These are phyloP conservation scores for Phalaenopsis aphrodite DNA, from an alignment of 106 monocot species.

Conservation along the genomic window DNA sequence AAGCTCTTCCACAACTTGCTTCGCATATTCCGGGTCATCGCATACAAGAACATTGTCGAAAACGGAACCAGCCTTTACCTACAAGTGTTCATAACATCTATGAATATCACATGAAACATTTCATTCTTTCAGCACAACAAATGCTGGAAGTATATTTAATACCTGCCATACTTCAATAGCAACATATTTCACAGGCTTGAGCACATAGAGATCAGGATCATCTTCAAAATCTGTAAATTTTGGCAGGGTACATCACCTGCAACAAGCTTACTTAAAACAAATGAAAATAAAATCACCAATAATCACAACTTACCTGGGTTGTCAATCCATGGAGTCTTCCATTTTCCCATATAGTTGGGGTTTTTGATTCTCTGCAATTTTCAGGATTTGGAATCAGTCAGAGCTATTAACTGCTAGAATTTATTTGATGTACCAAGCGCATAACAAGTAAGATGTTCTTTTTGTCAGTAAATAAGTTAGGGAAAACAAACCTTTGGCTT, in stretches of 20 bases:
- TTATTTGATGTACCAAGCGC: not conserved
- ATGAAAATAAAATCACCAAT: not conserved
- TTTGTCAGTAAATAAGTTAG: no score
- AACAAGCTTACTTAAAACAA: not conserved
- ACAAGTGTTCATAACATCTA: slow-evolving; percentile 1
- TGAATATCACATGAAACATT: not conserved
- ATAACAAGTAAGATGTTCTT: not conserved
- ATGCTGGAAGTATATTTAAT: no score
- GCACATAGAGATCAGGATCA: slow-evolving; percentile 90
- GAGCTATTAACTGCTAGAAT: not conserved
- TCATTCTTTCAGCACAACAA: not conserved
- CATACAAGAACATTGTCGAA: slow-evolving; percentile 85
- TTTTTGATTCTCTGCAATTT: slow-evolving; percentile 88
- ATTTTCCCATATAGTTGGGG: slow-evolving; percentile 95
- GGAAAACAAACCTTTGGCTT: slow-evolving; percentile 65
- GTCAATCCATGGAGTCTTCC: slow-evolving; percentile 95
- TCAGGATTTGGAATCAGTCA: not conserved
- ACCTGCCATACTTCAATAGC: slow-evolving; percentile 99
- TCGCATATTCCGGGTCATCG: slow-evolving; percentile 73
- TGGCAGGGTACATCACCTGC: no score
- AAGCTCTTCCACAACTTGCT: slow-evolving; percentile 51
- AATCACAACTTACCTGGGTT: slow-evolving; percentile 65
- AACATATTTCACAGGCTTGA: slow-evolving; percentile 90
- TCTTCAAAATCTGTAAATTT: slow-evolving; percentile 85
- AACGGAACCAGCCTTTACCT: slow-evolving; percentile 97